Evolutionary conservation across 1,284 basidiomycete species (phyloP).

Genomic region (Coniferiporia sulphurascens): DNA sequence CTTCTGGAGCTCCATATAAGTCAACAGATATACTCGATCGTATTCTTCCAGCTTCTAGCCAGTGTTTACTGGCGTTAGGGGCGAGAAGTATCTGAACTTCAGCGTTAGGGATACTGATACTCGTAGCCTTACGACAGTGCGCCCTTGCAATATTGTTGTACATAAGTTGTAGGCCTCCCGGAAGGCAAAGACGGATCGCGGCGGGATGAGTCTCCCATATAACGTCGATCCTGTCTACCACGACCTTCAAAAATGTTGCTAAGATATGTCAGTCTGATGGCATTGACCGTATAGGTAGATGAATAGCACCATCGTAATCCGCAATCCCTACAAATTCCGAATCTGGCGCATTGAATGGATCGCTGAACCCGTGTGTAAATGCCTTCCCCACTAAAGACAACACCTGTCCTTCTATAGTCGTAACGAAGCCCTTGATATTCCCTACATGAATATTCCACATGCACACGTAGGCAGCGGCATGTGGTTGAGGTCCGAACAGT

Average conservation of each 20-base stretch:
- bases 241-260: constrained; percentile 74
- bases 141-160: constrained; percentile 71
- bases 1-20: constrained; percentile 59
- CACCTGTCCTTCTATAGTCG: constrained; percentile 50
- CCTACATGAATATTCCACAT: constrained; percentile 83
- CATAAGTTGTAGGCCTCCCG: constrained; percentile 58
- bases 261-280: not conserved
- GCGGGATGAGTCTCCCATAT: constrained; percentile 49
- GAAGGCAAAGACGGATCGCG: constrained; percentile 52
- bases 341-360: constrained; percentile 78
- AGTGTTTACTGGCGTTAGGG: constrained; percentile 39
- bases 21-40: constrained; percentile 59
- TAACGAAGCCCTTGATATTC: constrained; percentile 51
- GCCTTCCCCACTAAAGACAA: constrained; percentile 51
- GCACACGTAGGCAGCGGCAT: constrained; percentile 82
- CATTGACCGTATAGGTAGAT: not conserved
- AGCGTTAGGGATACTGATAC: constrained; percentile 48
- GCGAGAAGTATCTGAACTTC: constrained; percentile 43
- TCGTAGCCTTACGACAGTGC: constrained; percentile 55
- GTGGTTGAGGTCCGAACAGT: constrained; percentile 82
- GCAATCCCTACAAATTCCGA: constrained; percentile 55
- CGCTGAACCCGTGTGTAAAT: constrained; percentile 68
- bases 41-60: constrained; percentile 66
- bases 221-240: constrained; percentile 47
- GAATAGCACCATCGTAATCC: constrained; percentile 65